These are phyloP conservation scores for Rhizophagus clarus DNA, from an alignment of 192 early-diverging fungal genomes.

Conservation along the genomic window DNA sequence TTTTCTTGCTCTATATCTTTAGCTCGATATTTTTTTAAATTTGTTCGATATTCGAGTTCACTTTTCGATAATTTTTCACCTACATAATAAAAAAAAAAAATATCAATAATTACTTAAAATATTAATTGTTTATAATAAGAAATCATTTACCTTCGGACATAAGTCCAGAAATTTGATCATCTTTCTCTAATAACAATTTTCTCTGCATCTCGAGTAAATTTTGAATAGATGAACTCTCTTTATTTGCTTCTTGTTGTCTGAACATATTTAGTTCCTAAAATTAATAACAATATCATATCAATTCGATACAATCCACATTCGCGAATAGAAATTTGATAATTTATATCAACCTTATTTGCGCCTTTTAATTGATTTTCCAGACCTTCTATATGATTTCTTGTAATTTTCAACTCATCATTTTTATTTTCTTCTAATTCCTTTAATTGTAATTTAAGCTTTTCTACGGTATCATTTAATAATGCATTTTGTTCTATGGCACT, in stretches of 20 bases:
- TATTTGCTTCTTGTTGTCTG: slow-evolving; percentile 7
- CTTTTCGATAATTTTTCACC: neutral
- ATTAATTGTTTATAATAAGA: neutral
- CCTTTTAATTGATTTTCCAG: slow-evolving; percentile 24
- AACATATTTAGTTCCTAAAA: neutral
- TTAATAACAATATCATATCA: neutral
- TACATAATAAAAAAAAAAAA: neutral
- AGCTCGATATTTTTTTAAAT: neutral
- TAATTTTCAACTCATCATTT: slow-evolving; percentile 11
- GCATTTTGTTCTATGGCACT: slow-evolving; percentile 46
- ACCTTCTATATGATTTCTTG: slow-evolving; percentile 21
- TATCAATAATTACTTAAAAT: neutral
- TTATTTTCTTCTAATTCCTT: slow-evolving; percentile 29
- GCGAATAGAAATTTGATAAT: neutral
- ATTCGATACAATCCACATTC: neutral
- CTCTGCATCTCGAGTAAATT: slow-evolving; percentile 37
- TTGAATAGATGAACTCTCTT: slow-evolving; percentile 24
- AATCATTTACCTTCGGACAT: slow-evolving; percentile 37
- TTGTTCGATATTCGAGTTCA: neutral
- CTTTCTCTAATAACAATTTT: slow-evolving; percentile 35
- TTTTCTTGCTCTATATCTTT: neutral
- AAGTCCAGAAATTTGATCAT: slow-evolving; percentile 43
- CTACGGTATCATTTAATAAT: slow-evolving; percentile 41
- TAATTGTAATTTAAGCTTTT: slow-evolving; percentile 29
- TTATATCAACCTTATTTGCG: neutral